Evolutionary conservation across 768 basidiomycete species (phyloP).

Genomic region (Amanita subjunquillea): DNA sequence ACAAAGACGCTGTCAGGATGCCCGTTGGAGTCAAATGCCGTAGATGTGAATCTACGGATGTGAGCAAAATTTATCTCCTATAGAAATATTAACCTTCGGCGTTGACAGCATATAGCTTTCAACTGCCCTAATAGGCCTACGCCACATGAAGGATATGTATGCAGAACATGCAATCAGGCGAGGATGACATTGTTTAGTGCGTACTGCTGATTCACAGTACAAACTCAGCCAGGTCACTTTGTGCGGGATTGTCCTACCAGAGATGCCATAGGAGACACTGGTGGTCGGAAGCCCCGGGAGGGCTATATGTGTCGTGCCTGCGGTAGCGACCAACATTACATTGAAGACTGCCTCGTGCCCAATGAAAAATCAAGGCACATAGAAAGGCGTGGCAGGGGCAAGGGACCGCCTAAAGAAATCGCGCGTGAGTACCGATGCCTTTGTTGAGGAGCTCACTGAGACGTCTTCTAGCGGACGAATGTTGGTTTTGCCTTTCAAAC

Average conservation of each 20-base stretch:
- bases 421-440: constrained; percentile 44
- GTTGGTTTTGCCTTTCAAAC: constrained; percentile 98
- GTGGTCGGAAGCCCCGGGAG: constrained; percentile 69
- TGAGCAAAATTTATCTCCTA: constrained; percentile 17
- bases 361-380: constrained; percentile 35
- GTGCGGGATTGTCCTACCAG: constrained; percentile 84
- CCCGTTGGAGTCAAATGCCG: constrained; percentile 70
- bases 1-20: constrained; percentile 32
- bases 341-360: constrained; percentile 77
- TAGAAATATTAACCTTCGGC: constrained; percentile 2
- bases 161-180: constrained; percentile 75
- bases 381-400: constrained; percentile 32
- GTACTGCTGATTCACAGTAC: not conserved
- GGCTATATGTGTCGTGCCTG: constrained; percentile 92
- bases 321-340: constrained; percentile 75
- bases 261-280: constrained; percentile 71
- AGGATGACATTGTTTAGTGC: constrained; percentile 11
- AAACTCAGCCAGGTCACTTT: constrained; percentile 62
- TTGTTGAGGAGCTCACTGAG: constrained; percentile 1
- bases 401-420: constrained; percentile 66
- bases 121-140: constrained; percentile 66
- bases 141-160: constrained; percentile 80
- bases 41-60: constrained; percentile 69
- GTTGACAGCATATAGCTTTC: constrained; percentile 58
- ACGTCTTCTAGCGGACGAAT: constrained; percentile 62